Evolutionary conservation across 768 basidiomycete genomes (phyloP).

Genomic region (Neoboletus subvelutipes): DNA sequence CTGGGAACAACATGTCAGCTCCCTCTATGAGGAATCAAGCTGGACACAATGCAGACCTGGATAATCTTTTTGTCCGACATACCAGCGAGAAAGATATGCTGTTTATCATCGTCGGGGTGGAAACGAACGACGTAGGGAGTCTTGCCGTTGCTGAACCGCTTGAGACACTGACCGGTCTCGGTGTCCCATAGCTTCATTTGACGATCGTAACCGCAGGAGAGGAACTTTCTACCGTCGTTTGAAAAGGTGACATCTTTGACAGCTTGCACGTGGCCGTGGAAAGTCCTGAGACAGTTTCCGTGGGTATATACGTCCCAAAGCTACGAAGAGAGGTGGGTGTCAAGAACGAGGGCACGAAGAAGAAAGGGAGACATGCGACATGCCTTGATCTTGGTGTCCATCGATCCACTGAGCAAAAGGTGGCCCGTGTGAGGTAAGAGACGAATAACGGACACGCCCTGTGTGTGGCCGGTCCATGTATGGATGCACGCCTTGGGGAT

Average conservation of each 20-base stretch:
- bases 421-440: conserved; percentile 93
- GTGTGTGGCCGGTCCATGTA: conserved; percentile 98
- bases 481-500: conserved; percentile 95
- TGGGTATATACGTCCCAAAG: conserved; percentile 98
- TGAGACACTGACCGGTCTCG: conserved; percentile 95
- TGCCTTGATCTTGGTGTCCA: conserved; percentile 99
- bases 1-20: conserved; percentile 39
- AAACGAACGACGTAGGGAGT: conserved; percentile 94
- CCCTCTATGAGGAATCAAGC: neutral
- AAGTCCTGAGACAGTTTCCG: conserved; percentile 94
- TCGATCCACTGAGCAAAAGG: conserved; percentile 87
- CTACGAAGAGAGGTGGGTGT: conserved; percentile 41
- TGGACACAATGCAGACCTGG: conserved; percentile 55
- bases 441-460: conserved; percentile 91
- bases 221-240: conserved; percentile 85
- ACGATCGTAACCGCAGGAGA: conserved; percentile 93
- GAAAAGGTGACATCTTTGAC: conserved; percentile 97
- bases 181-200: conserved; percentile 99
- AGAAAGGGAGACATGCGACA: conserved; percentile 8
- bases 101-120: conserved; percentile 95
- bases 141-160: conserved; percentile 97
- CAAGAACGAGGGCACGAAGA: neutral
- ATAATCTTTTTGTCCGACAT: conserved; percentile 99
- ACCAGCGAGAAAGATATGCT: conserved; percentile 93
- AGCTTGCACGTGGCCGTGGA: conserved; percentile 94